Percentiles rank a stretch among this genome's conserved stretches.
Conservation (phyloP, 345 rosid genomes). For the Citrus unshiu region DNA sequence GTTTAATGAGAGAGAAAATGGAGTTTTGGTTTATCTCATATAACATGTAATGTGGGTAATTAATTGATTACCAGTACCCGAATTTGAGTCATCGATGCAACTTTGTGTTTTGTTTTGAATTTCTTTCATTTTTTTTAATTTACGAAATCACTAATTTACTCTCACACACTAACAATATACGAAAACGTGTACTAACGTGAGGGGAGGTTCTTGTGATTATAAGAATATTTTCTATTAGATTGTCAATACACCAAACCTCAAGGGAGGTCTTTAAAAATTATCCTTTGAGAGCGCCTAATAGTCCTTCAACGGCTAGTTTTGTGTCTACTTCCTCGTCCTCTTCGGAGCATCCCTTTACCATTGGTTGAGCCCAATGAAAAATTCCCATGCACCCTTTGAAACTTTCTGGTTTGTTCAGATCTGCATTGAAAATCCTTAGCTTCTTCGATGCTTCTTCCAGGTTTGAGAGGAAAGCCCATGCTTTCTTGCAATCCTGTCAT, state of each 20-base stretch:
- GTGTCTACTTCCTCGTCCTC: slow-evolving; percentile 45
- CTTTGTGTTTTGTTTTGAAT: too few species aligned
- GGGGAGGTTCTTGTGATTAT: accelerated
- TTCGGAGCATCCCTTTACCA: slow-evolving; percentile 10
- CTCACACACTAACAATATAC: too few species aligned
- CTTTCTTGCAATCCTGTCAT: slow-evolving; percentile 38
- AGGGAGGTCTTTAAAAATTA: too few species aligned
- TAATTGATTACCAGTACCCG: too few species aligned
- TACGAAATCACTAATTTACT: too few species aligned
- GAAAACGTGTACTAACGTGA: too few species aligned
- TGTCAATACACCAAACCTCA: too few species aligned
- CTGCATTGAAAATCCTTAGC: slow-evolving; percentile 44
- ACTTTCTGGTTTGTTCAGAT: slow-evolving; percentile 46
- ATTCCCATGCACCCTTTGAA: slow-evolving; percentile 55
- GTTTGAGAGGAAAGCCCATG: slow-evolving; percentile 42
- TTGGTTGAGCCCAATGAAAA: slow-evolving; percentile 57
- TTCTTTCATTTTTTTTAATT: too few species aligned
- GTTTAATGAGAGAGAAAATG: too few species aligned
- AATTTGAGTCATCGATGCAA: too few species aligned
- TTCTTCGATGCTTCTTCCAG: slow-evolving; percentile 48
- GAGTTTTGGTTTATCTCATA: too few species aligned
- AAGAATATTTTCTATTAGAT: accelerated
- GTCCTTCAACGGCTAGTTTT: slow-evolving; percentile 44
- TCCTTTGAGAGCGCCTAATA: slow-evolving; percentile 41
- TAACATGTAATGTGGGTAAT: too few species aligned